phyloP scores from a whole-genome alignment of 2,329 filamentous ascomycete species.

The Aaosphaeria arxii region DNA sequence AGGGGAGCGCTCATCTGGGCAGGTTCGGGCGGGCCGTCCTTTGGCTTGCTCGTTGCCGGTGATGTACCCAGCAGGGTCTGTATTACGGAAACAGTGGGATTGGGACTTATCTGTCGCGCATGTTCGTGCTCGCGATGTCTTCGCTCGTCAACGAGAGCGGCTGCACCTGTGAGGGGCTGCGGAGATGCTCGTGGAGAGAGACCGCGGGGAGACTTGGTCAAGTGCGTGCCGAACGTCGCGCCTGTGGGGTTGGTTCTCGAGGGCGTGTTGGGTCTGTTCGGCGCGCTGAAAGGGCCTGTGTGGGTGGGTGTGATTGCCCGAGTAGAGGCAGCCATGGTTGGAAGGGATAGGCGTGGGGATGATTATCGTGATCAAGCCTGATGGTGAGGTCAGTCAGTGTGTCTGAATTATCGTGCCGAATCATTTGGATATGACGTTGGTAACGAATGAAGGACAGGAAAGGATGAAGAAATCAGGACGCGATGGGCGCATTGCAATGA shows the following conservation, averaged over 20 bases:
- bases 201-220: constrained; percentile 42
- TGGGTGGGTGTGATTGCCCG: constrained; percentile 43
- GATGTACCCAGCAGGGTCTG: constrained; percentile 43
- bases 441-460: constrained; percentile 1
- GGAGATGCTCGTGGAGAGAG: constrained; percentile 41
- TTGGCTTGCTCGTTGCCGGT: constrained; percentile 41
- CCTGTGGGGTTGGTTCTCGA: constrained; percentile 22
- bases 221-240: constrained; percentile 34
- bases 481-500: neutral
- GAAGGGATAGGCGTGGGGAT: constrained; percentile 2
- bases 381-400: constrained; percentile 5
- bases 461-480: neutral
- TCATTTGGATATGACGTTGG: neutral
- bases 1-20: constrained; percentile 49
- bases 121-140: constrained; percentile 40
- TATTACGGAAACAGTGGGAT: constrained; percentile 41
- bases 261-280: constrained; percentile 41
- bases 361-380: constrained; percentile 1
- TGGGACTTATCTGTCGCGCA: constrained; percentile 47
- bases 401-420: constrained; percentile 9
- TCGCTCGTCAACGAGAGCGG: constrained; percentile 48
- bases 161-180: constrained; percentile 45
- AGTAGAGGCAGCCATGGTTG: constrained; percentile 44
- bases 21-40: constrained; percentile 42
- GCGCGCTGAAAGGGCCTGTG: constrained; percentile 37